Base-by-base conservation (phyloP, 2,329 filamentous ascomycete species). In the Zymoseptoria pseudotritici region DNA sequence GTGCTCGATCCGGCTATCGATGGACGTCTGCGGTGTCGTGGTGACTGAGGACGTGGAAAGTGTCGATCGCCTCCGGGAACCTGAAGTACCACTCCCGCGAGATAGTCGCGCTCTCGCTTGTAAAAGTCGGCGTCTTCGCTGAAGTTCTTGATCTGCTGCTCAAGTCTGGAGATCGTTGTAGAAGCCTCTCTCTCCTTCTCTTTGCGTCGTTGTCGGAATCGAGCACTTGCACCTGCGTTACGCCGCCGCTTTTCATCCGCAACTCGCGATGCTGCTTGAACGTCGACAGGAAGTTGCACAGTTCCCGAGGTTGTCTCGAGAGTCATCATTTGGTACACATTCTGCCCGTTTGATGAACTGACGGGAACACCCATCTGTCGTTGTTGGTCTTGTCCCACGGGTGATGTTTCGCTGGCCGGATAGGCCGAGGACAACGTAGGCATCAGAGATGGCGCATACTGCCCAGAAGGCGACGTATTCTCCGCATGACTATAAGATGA, bases 201-300 rank as follows among this genome's bases (percentile, higher is more conserved):
- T 76, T 95, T 95, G 70, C 91, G 86, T 61, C 91, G 83, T 70
- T 86, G 85, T 58, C 91, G 83, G 65, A 95, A 94, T 61, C 91
- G 83, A 54, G 90, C 90, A 59, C 90, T 95, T 5, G 91, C 91
- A 54, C 89, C 89, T 50, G 91, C 91, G 70, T 96, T 96, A 56
- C 90, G 84, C 72, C 88, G 87, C 58, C 91, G 82, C 76, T 94
- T 96, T 73, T 95, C 90, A 69, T 94, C 89, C 49, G 90, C 89
- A 67, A 90, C 85, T 66, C 86, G 87, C 11, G 91, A 95, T 11
- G 88, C 91, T 67, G 90, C 88, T 66, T 90, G 88, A 51, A 89
- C 85, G 71, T 96, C 90, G 9, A 93, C 85, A 13, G 87, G 86
- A 54, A 92, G 84, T 63, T 81, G 78, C 58, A 83, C 79, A 46